Evolutionary conservation across 2,329 filamentous ascomycete genomes (phyloP).

Genomic region (Orbilia ellipsospora): DNA sequence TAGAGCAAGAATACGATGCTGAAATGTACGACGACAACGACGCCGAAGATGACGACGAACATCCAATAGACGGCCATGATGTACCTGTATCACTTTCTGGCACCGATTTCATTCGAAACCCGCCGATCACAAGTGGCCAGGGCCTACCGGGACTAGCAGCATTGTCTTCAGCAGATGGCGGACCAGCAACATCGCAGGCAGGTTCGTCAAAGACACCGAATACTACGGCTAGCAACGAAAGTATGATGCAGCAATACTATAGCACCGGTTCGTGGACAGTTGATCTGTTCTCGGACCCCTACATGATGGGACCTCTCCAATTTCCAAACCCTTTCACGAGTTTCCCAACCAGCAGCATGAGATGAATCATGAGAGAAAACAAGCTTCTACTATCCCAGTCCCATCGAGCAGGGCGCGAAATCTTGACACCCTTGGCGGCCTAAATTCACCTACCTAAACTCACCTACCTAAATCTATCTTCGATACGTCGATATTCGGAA

Average conservation of each 20-base stretch:
- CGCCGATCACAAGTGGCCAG: constrained; percentile 36
- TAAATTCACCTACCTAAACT: neutral
- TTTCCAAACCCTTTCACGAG: constrained; percentile 49
- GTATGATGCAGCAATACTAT: constrained; percentile 47
- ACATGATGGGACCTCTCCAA: constrained; percentile 48
- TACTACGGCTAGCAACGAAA: constrained; percentile 38
- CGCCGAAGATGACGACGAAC: constrained; percentile 41
- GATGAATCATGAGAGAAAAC: constrained; percentile 21
- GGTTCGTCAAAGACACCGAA: constrained; percentile 31
- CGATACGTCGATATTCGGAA: constrained; percentile 12
- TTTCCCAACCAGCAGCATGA: constrained; percentile 55
- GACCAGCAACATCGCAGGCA: constrained; percentile 20
- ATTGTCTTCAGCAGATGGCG: constrained; percentile 30
- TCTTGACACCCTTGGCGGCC: constrained; percentile 1
- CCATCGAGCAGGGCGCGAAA: neutral
- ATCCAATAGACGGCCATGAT: constrained; percentile 38
- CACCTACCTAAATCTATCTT: neutral
- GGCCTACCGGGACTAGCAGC: constrained; percentile 35
- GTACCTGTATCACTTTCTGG: constrained; percentile 26
- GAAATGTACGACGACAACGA: constrained; percentile 54
- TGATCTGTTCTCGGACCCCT: constrained; percentile 51
- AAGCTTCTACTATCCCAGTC: neutral
- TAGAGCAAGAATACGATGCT: constrained; percentile 53
- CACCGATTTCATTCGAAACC: constrained; percentile 40
- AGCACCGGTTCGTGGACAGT: constrained; percentile 53